Conservation (phyloP, 163 green algal genomes). For the Scenedesmus sp. region DNA sequence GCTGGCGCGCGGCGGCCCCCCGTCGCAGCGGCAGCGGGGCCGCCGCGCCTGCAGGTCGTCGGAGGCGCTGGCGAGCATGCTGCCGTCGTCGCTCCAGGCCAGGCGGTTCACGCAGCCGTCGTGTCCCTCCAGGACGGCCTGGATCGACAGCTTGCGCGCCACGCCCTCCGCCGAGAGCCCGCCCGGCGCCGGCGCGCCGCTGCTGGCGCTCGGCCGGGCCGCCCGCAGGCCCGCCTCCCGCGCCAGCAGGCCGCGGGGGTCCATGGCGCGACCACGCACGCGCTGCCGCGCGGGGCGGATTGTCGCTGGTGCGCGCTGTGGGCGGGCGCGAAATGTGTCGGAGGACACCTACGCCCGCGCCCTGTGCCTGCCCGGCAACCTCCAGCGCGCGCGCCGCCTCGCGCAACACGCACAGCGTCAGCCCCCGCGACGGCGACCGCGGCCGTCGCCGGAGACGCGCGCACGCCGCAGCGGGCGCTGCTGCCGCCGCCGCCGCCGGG, state of each 20-base stretch:
- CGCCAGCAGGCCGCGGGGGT: not conserved
- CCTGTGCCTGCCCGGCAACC: no score
- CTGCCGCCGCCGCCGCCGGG: not conserved
- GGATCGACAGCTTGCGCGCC: conserved; percentile 23
- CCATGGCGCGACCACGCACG: not conserved
- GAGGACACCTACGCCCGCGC: no score
- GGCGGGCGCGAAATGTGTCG: no score
- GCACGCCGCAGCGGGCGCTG: no score
- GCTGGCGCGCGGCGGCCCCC: not conserved
- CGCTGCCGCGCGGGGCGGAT: no score
- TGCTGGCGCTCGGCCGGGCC: no score
- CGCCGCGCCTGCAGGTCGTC: conserved; percentile 67
- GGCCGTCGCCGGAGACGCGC: no score
- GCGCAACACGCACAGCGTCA: not conserved
- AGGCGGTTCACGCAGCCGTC: conserved; percentile 81
- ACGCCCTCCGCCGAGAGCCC: conserved; percentile 10
- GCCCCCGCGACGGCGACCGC: no score
- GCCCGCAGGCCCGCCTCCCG: not conserved
- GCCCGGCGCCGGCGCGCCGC: no score
- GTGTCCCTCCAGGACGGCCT: conserved; percentile 32
- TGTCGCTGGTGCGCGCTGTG: no score
- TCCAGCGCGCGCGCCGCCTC: no score
- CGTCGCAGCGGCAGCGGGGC: not conserved
- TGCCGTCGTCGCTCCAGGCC: conserved; percentile 82
- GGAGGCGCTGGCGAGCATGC: conserved; percentile 75